Evolutionary conservation across 352 stramenopile genomes (phyloP), one percentile per base, ranked within the genome.

Genomic region (Pythium aphanidermatum): DNA sequence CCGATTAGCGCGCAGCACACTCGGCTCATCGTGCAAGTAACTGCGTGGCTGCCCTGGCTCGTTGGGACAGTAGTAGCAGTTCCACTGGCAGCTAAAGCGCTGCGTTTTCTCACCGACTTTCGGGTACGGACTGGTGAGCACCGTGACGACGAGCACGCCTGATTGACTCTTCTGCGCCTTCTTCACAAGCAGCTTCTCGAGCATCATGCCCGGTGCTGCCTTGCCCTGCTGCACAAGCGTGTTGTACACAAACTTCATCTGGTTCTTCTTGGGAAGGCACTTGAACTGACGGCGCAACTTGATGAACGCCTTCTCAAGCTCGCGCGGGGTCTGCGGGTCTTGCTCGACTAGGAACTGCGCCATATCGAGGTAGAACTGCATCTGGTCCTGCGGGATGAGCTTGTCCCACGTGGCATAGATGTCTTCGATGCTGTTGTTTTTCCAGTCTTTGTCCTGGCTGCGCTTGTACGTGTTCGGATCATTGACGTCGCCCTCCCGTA

Each of bases 51-150:
- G 86, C 9, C 78, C 83, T 0, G 88, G 87, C 36, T 97, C 84
- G 55, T 97, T 96, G 4, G 90, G 89, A 57, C 90, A 97, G 59
- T 97, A 97, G 74, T 96, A 96, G 63, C 90, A 97, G 54, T 97
- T 97, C 85, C 90, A 96, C 63, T 97, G 85, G 60, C 89, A 97
- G 49, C 76, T 93, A 45, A 97, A 97, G 20, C 70, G 74, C 63
- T 97, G 89, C 29, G 57, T 60, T 58, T 86, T 92, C 14, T 70
- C 66, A 38, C 64, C 63, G 20, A 92, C 82, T 12, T 60, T 55
- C 28, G 89, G 86, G 60, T 96, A 95, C 41, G 89, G 89, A 53
- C 79, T 95, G 33, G 89, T 97, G 31, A 97, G 71, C 48, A 97
- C 86, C 11, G 89, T 97, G 35, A 97, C 70, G 5, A 96, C 85